Evolutionary conservation across 2,329 filamentous ascomycete species (phyloP).

Genomic region (Cadophora luteo-olivacea): DNA sequence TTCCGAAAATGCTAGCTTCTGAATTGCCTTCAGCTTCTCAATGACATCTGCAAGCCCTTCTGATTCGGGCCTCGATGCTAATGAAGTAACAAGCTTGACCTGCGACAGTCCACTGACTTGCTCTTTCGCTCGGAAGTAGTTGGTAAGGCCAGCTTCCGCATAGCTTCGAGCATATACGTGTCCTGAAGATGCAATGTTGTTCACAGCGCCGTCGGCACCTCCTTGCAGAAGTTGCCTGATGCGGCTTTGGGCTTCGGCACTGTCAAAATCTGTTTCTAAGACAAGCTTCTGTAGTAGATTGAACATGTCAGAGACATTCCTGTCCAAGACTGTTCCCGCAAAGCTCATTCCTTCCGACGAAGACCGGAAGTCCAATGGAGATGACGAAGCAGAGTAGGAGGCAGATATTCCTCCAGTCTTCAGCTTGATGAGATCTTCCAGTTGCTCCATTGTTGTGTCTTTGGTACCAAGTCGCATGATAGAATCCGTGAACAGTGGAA

Average conservation of each 20-base stretch:
- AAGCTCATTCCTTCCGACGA: slow-evolving; percentile 85
- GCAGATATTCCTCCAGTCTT: slow-evolving; percentile 92
- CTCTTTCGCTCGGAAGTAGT: slow-evolving; percentile 75
- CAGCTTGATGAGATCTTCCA: slow-evolving; percentile 94
- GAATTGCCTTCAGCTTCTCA: slow-evolving; percentile 83
- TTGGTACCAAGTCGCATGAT: slow-evolving; percentile 94
- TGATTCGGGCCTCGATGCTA: slow-evolving; percentile 74
- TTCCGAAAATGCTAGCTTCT: slow-evolving; percentile 75
- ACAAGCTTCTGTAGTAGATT: slow-evolving; percentile 82
- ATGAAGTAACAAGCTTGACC: slow-evolving; percentile 79
- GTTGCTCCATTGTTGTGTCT: slow-evolving; percentile 87
- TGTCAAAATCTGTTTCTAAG: slow-evolving; percentile 88
- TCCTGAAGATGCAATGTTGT: slow-evolving; percentile 88
- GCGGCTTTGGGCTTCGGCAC: slow-evolving; percentile 78
- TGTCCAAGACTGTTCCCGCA: slow-evolving; percentile 85
- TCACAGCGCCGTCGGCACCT: slow-evolving; percentile 87
- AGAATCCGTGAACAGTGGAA: slow-evolving; percentile 90
- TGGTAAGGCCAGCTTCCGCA: slow-evolving; percentile 80
- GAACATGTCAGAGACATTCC: slow-evolving; percentile 91
- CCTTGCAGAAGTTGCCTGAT: slow-evolving; percentile 87
- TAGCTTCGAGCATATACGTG: slow-evolving; percentile 86
- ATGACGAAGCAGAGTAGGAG: slow-evolving; percentile 82
- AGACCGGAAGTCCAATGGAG: slow-evolving; percentile 71
- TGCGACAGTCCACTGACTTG: slow-evolving; percentile 92
- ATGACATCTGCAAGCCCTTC: slow-evolving; percentile 79